Conservation (phyloP, 2,329 filamentous ascomycete species). For the Curvularia sp. region DNA sequence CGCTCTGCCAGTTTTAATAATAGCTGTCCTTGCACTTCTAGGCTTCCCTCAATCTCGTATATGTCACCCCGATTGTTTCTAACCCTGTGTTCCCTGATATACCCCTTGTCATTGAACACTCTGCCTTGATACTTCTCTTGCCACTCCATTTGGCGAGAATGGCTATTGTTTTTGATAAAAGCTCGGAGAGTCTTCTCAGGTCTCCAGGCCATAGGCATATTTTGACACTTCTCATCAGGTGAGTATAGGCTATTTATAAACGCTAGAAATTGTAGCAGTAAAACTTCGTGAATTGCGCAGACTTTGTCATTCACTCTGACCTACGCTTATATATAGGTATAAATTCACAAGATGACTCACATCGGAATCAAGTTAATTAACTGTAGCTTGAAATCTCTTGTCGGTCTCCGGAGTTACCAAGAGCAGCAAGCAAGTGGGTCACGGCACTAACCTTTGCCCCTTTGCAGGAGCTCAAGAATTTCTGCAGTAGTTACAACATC, state of each 20-base stretch:
- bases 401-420: conserved; percentile 8
- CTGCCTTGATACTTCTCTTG: conserved; percentile 14
- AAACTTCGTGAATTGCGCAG: conserved; percentile 4
- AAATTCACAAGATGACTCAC: conserved; percentile 6
- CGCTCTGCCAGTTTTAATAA: conserved; percentile 23
- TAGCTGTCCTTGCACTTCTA: conserved; percentile 21
- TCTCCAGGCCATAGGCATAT: conserved; percentile 18
- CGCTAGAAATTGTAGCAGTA: conserved; percentile 10
- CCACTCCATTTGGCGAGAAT: conserved; percentile 14
- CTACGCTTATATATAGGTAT: conserved; percentile 9
- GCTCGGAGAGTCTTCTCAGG: conserved; percentile 9
- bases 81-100: conserved; percentile 1
- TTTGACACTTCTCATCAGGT: conserved; percentile 14
- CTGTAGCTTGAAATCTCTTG: conserved; percentile 6
- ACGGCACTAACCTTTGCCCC: background rate
- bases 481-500: conserved; percentile 2
- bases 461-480: conserved; percentile 8
- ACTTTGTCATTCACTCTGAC: background rate
- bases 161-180: conserved; percentile 15
- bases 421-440: conserved; percentile 10
- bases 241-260: background rate
- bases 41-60: conserved; percentile 16
- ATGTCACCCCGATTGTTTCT: conserved; percentile 11
- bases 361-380: conserved; percentile 9
- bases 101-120: conserved; percentile 17